Evolutionary conservation across 495 filamentous ascomycete genomes (phyloP).

Genomic region (Penicillium angulare): DNA sequence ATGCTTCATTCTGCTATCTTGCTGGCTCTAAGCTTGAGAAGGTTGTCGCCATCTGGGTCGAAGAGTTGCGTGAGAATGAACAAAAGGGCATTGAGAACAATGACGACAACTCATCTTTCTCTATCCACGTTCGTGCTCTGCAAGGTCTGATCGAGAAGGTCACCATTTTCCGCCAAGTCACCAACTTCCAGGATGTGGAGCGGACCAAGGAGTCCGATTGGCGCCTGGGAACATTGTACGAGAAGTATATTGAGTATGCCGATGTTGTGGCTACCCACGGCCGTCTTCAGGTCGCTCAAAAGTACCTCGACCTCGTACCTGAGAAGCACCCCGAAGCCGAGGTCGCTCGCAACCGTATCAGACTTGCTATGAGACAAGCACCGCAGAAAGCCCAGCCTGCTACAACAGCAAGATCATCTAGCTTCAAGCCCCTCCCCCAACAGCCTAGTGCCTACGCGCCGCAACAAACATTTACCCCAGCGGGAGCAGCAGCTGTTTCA

Average conservation of each 20-base stretch:
- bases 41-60: slow-evolving; percentile 89
- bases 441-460: slow-evolving; percentile 41
- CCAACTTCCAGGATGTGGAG: slow-evolving; percentile 84
- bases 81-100: slow-evolving; percentile 66
- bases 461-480: slow-evolving; percentile 36
- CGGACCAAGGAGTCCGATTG: slow-evolving; percentile 67
- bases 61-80: slow-evolving; percentile 81
- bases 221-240: slow-evolving; percentile 86
- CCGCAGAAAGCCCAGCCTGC: slow-evolving; percentile 34
- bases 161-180: slow-evolving; percentile 91
- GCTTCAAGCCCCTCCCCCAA: slow-evolving; percentile 36
- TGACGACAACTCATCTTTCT: slow-evolving; percentile 75
- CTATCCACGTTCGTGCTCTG: slow-evolving; percentile 82
- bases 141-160: slow-evolving; percentile 98
- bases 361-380: slow-evolving; percentile 75
- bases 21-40: slow-evolving; percentile 97
- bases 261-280: slow-evolving; percentile 92
- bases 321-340: slow-evolving; percentile 84
- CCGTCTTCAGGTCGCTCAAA: slow-evolving; percentile 79
- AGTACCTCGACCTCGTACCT: slow-evolving; percentile 88
- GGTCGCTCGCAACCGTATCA: slow-evolving; percentile 80
- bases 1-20: slow-evolving; percentile 94
- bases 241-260: slow-evolving; percentile 95
- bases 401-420: slow-evolving; percentile 20
- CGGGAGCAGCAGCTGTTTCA: slow-evolving; percentile 24